phyloP scores from a whole-genome alignment of 2,329 filamentous ascomycete genomes.

The Ophioceras dolichostomum region DNA sequence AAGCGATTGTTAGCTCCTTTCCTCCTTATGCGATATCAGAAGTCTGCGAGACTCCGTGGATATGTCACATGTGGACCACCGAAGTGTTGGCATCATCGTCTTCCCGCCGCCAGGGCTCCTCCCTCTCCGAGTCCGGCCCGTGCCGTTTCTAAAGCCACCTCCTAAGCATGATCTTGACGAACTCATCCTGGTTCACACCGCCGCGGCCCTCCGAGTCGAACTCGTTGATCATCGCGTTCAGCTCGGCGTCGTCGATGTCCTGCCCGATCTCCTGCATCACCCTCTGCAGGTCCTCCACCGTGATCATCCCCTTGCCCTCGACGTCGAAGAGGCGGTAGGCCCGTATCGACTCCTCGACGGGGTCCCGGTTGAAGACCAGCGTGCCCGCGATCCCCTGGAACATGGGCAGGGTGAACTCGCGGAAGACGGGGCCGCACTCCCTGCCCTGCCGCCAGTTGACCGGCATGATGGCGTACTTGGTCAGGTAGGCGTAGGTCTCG shows the following conservation, averaged over 20 bases:
- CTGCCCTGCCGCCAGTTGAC: constrained; percentile 40
- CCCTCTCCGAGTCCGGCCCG: no score
- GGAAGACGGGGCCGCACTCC: constrained; percentile 48
- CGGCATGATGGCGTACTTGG: constrained; percentile 66
- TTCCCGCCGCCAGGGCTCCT: no score
- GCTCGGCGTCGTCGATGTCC: constrained; percentile 82
- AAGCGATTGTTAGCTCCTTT: no score
- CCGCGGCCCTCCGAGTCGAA: constrained; percentile 93
- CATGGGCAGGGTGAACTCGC: constrained; percentile 59
- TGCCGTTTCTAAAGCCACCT: constrained; percentile 13
- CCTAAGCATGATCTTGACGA: constrained; percentile 48
- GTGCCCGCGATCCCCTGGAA: constrained; percentile 70
- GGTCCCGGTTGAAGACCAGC: constrained; percentile 72
- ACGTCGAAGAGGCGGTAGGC: constrained; percentile 92
- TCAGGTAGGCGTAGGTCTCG: constrained; percentile 71
- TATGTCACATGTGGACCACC: no score
- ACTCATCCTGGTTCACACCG: constrained; percentile 58
- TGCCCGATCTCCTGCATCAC: constrained; percentile 89
- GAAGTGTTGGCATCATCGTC: no score
- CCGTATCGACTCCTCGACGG: constrained; percentile 78
- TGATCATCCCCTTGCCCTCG: constrained; percentile 84
- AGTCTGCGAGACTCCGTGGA: no score
- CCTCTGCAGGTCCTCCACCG: constrained; percentile 72
- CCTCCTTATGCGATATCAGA: no score
- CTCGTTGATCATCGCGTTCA: constrained; percentile 94